phyloP scores from a whole-genome alignment of 441 rosid species.

The Monsonia emarginata region DNA sequence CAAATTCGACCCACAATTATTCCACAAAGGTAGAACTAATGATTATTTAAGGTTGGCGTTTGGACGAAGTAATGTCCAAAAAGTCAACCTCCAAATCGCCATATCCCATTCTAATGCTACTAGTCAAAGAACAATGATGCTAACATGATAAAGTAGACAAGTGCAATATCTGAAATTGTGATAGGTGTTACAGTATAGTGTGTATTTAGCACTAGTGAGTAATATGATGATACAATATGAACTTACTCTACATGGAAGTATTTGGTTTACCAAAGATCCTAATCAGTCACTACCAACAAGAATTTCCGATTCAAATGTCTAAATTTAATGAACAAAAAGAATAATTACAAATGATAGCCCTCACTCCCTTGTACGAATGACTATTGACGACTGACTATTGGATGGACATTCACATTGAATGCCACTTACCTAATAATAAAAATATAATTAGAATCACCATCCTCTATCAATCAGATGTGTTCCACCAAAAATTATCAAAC shows the following conservation, averaged over 20 bases:
- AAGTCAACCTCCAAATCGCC: conserved; percentile 9
- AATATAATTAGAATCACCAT: not conserved
- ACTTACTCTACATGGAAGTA: not conserved
- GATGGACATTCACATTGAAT: not conserved
- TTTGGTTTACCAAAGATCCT: not conserved
- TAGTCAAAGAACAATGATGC: conserved; percentile 24
- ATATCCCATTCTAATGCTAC: conserved; percentile 14
- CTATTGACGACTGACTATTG: not conserved
- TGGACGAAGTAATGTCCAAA: conserved; percentile 21
- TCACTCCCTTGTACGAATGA: not conserved
- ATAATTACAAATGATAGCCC: not conserved
- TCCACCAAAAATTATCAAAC: not conserved
- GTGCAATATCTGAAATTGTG: not conserved
- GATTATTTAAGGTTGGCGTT: conserved; percentile 16
- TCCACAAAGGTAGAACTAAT: conserved; percentile 24
- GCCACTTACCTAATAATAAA: not conserved
- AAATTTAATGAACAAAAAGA: not conserved
- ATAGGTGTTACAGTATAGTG: not conserved
- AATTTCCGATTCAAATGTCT: not conserved
- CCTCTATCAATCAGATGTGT: not conserved
- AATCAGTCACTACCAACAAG: not conserved
- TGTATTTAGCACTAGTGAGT: not conserved
- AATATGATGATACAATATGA: not conserved
- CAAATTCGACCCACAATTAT: conserved; percentile 19
- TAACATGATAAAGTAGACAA: conserved; percentile 10